phyloP scores from a whole-genome alignment of 805 yeast species.

The Candida oleophila region DNA sequence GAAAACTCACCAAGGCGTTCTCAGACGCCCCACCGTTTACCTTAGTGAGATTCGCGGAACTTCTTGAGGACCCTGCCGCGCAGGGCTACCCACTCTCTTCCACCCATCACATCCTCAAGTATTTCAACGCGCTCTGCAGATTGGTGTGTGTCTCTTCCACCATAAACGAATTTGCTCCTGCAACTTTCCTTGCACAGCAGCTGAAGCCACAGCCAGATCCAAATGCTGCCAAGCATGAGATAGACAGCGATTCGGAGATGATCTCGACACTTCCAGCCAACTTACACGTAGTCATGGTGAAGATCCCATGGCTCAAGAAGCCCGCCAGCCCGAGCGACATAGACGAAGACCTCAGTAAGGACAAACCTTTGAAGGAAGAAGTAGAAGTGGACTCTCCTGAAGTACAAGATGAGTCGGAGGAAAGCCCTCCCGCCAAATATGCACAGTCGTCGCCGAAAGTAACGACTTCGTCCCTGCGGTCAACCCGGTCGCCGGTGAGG shows the following conservation, averaged over 20 bases:
- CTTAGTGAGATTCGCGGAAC: conserved; percentile 45
- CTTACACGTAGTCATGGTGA: conserved; percentile 20
- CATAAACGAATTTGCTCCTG: conserved; percentile 22
- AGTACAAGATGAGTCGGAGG: too few species aligned
- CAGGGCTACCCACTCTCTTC: conserved; percentile 32
- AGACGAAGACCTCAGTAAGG: too few species aligned
- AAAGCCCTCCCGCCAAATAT: not conserved
- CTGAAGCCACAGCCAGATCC: not conserved
- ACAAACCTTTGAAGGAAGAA: too few species aligned
- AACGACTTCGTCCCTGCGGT: not conserved
- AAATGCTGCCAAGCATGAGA: too few species aligned
- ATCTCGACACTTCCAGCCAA: not conserved
- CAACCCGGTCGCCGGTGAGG: conserved; percentile 4
- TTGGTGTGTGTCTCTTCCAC: conserved; percentile 28
- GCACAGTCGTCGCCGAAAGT: not conserved
- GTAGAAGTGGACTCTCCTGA: too few species aligned
- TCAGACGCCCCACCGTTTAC: conserved; percentile 46
- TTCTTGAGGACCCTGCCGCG: conserved; percentile 38
- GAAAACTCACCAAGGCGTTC: conserved; percentile 1
- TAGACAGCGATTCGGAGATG: too few species aligned
- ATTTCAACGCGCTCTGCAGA: conserved; percentile 41
- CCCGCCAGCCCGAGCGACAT: not conserved
- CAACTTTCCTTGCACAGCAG: conserved; percentile 8
- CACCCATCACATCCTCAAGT: conserved; percentile 36
- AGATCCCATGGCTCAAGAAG: conserved; percentile 29